phyloP scores from a whole-genome alignment of 495 filamentous ascomycete species.

The Glutinoglossum americanum region DNA sequence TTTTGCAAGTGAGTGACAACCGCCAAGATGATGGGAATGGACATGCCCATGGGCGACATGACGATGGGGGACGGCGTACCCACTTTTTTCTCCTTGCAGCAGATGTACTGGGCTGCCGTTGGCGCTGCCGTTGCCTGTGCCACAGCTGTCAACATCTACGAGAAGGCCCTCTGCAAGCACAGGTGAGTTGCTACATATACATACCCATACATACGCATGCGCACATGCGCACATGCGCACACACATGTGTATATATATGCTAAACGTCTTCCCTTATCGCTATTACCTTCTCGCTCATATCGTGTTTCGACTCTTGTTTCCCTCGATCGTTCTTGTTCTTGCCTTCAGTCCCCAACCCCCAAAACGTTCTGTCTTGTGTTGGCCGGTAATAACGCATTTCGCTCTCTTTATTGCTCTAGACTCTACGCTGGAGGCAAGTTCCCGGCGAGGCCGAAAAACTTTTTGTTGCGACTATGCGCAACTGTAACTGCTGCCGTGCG shows the following conservation, averaged over 20 bases:
- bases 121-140: slow-evolving; percentile 31
- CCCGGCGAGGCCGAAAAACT: slow-evolving; percentile 43
- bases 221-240: too few species aligned
- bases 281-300: too few species aligned
- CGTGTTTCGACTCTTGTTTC: too few species aligned
- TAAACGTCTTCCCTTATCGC: too few species aligned
- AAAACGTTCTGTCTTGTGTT: too few species aligned
- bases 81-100: slow-evolving; percentile 21
- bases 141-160: slow-evolving; percentile 25
- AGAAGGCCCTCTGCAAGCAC: slow-evolving; percentile 23
- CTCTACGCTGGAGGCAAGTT: slow-evolving; percentile 18
- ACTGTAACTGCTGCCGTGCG: slow-evolving; percentile 45
- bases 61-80: neutral
- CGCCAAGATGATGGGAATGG: too few species aligned
- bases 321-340: too few species aligned
- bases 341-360: too few species aligned
- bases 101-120: slow-evolving; percentile 40
- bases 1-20: too few species aligned
- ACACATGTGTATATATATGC: slow-evolving; percentile 5
- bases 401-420: slow-evolving; percentile 6
- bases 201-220: neutral
- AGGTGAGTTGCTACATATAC: slow-evolving; percentile 24
- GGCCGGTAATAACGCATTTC: too few species aligned
- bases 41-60: slow-evolving; percentile 3
- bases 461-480: slow-evolving; percentile 32